Evolutionary conservation across 2,329 filamentous ascomycete species (phyloP), one percentile per base, ranked within the genome.

Genomic region (Aspergillus sp.): DNA sequence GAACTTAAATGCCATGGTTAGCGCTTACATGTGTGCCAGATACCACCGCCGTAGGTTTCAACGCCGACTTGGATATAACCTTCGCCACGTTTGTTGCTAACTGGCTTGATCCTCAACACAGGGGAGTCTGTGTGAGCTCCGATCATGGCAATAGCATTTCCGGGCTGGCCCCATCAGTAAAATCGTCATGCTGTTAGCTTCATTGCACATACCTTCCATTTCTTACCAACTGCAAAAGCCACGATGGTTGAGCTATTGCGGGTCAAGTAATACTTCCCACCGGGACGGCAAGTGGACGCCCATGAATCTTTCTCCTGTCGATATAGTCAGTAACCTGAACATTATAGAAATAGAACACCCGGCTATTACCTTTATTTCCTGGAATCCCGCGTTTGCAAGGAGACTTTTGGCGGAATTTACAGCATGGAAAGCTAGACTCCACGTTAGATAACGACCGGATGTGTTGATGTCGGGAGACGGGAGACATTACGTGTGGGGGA

Each of bases 51-150:
- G 71, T 99, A 99, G 2, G 91, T 93, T 81, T 99, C 95, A 52
- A 97, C 93, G 53, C 93, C 95, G 57, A 99, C 88, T 77, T 99
- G 95, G 62, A 97, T 78, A 75, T 95, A 99, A 12, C 93, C 93
- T 63, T 90, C 89, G 56, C 85, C 87, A 69, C 85, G 84, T 79
- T 93, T 95, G 78, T 93, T 96, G 71, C 91, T 96, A 43, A 96
- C 88, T 12, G 95, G 95, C 81, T 99, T 99, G 73, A 99, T 82
- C 59, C 93, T 88, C 50, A 99, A 84, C 66, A 90, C 93, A 6
- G 91, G 92, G 11, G 93, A 97, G 77, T 99, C 95, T 58, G 95
- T 98, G 77, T 99, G 93, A 40, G 95, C 93, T 66, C 93, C 95
- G 61, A 99, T 87, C 85, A 98, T 96, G 73, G 90, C 79, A 61